Evolutionary conservation across 2,329 filamentous ascomycete genomes (phyloP).

Genomic region (Alternaria panax): DNA sequence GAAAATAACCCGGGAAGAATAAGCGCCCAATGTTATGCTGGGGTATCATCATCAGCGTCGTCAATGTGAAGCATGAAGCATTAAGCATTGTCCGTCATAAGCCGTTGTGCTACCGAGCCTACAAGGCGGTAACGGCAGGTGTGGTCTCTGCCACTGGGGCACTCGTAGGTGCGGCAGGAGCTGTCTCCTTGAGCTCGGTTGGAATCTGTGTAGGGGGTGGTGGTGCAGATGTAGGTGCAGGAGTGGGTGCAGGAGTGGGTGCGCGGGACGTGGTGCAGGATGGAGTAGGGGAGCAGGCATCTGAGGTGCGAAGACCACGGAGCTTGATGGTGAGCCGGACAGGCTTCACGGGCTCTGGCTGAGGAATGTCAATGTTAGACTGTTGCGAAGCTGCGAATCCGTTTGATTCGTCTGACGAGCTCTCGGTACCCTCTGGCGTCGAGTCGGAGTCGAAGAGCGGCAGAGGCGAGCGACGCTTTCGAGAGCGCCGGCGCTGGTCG

Average conservation of each 20-base stretch:
- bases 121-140: constrained; percentile 14
- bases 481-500: constrained; percentile 58
- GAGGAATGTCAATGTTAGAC: constrained; percentile 31
- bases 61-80: constrained; percentile 20
- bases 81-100: constrained; percentile 11
- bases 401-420: constrained; percentile 47
- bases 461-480: constrained; percentile 60
- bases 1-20: constrained; percentile 24
- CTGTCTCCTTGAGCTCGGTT: constrained; percentile 2
- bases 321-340: constrained; percentile 45
- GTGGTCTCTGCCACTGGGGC: constrained; percentile 13
- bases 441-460: constrained; percentile 55
- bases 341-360: constrained; percentile 29
- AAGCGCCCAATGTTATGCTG: constrained; percentile 36
- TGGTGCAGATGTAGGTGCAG: background rate
- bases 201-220: background rate
- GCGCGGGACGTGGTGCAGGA: constrained; percentile 29
- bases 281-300: constrained; percentile 27
- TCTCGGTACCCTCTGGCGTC: constrained; percentile 44
- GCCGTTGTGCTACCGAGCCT: constrained; percentile 19
- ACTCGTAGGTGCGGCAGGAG: background rate
- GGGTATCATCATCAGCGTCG: constrained; percentile 30
- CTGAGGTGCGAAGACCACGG: constrained; percentile 39
- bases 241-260: constrained; percentile 12
- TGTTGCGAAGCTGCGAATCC: constrained; percentile 38